Base-by-base conservation (phyloP, 139 green algal genomes). In the Auxenochlorella pyrenoidosa region DNA sequence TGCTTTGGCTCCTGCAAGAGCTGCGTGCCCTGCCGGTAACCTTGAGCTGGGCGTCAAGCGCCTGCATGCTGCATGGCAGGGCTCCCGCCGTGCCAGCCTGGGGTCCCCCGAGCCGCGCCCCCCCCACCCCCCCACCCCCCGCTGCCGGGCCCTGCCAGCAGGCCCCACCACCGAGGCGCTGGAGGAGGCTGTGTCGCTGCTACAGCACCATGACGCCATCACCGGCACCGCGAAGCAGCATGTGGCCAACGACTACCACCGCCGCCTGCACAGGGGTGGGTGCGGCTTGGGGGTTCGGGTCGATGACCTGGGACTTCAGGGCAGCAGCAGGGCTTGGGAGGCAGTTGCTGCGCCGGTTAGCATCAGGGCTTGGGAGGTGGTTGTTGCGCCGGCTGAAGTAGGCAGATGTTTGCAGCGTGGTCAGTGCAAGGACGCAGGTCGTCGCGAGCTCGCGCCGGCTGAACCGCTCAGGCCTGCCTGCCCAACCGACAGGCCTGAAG, bases 181-280 rank as follows among this genome's bases (percentile, higher is more conserved):
- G 73, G 95, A 96, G 84, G 90, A 92, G 72, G 95, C 92, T 18
- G 84, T 97, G 72, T 75, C 90, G 0, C 81, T 97, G 58, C 75
- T 59, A 3, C 34, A 98, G 92, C 96, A 98, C 89, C 96, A 98
- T 87, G 96, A 98, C 84, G 90, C 87, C 63, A 91, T 98, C 84
- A 96, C 93, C 24, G 96, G 96, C 79, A 98, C 96, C 26, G 92
- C 89, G 16, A 98, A 97, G 91, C 94, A 98, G 91, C 93, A 95
- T 51, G 96, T 98, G 65, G 92, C 93, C 19, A 88, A 95, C 79
- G 96, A 98, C 87, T 98, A 98, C 88, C 83, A 91, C 75, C 34
- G 73, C n/a, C 88, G 94, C n/a, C 78, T 96, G 59, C 43, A 79
- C 73, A 76, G 22, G 65, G 70, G 85, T 89, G 76, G 51, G 76